Conservation (phyloP, 805 yeast species). For the Wickerhamomyces pijperi region DNA sequence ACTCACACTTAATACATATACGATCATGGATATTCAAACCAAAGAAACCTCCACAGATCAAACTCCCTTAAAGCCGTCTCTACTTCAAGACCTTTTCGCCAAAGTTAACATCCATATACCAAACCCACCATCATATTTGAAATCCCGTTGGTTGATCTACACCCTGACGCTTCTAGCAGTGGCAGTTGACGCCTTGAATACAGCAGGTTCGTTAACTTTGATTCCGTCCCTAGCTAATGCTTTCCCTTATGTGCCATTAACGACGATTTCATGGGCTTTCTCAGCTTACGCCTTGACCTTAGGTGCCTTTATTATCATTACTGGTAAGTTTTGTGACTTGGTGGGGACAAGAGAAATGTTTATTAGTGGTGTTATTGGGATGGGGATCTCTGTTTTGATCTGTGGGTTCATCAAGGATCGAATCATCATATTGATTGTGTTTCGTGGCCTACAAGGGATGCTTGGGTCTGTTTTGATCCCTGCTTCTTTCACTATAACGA, state of each 20-base stretch:
- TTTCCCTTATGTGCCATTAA: constrained; percentile 1
- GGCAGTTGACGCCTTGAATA: constrained; percentile 5
- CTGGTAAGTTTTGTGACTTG: constrained; percentile 32
- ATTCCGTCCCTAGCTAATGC: background rate
- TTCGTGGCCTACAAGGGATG: constrained; percentile 35
- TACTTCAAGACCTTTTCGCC: no score
- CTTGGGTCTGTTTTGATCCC: constrained; percentile 32
- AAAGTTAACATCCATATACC: no score
- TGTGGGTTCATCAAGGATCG: constrained; percentile 25
- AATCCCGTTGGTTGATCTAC: no score
- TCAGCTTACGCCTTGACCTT: constrained; percentile 33
- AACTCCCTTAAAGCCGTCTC: no score
- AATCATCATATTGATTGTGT: constrained; percentile 25
- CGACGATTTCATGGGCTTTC: constrained; percentile 30
- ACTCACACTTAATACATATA: no score
- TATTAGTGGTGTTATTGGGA: constrained; percentile 13
- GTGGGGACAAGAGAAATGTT: constrained; percentile 27
- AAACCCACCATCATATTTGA: no score
- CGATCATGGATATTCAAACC: no score
- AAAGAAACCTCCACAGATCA: no score
- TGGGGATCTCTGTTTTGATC: constrained; percentile 21
- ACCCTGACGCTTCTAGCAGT: background rate
- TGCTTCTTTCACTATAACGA: constrained; percentile 23
- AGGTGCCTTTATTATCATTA: constrained; percentile 31
- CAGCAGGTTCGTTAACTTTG: constrained; percentile 3